Evolutionary conservation across 2,329 filamentous ascomycete species (phyloP).

Genomic region (Endoconidiophora laricicola): DNA sequence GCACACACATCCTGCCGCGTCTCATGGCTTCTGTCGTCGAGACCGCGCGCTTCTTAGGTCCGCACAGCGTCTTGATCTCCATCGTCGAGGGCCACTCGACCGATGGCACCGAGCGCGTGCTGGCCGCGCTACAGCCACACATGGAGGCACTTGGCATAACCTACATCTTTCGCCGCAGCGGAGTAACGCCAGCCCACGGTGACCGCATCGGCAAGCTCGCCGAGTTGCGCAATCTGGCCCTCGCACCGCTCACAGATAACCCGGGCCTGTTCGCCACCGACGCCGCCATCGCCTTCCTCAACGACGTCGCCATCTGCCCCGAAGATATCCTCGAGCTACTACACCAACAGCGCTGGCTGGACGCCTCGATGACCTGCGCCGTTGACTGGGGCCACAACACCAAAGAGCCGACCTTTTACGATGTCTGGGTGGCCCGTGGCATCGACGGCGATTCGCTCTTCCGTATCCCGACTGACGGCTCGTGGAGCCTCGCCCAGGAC

Average conservation of each 20-base stretch:
- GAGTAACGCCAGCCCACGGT: conserved; percentile 26
- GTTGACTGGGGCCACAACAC: conserved; percentile 39
- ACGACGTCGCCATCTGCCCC: conserved; percentile 34
- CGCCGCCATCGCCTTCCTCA: conserved; percentile 34
- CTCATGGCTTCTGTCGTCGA: conserved; percentile 36
- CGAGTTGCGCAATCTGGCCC: conserved; percentile 33
- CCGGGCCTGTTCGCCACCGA: conserved; percentile 14
- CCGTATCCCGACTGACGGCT: conserved; percentile 31
- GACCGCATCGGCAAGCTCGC: conserved; percentile 32
- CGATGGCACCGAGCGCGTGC: conserved; percentile 36
- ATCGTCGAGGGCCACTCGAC: conserved; percentile 38
- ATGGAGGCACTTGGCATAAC: conserved; percentile 23
- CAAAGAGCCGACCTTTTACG: conserved; percentile 34
- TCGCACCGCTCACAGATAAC: conserved; percentile 26
- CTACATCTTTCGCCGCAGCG: conserved; percentile 28
- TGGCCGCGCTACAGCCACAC: conserved; percentile 24
- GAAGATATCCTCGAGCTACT: conserved; percentile 42
- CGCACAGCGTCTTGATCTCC: conserved; percentile 33
- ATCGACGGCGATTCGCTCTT: conserved; percentile 40
- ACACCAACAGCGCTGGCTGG: conserved; percentile 28
- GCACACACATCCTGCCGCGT: conserved; percentile 28
- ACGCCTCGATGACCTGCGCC: conserved; percentile 39
- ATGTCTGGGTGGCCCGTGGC: conserved; percentile 37
- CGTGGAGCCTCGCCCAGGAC: conserved; percentile 31
- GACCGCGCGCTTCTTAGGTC: conserved; percentile 31